Percentiles rank a stretch among this genome's conserved stretches.
Conservation (phyloP, 1,284 basidiomycete species). For the Ganoderma resinaceum region DNA sequence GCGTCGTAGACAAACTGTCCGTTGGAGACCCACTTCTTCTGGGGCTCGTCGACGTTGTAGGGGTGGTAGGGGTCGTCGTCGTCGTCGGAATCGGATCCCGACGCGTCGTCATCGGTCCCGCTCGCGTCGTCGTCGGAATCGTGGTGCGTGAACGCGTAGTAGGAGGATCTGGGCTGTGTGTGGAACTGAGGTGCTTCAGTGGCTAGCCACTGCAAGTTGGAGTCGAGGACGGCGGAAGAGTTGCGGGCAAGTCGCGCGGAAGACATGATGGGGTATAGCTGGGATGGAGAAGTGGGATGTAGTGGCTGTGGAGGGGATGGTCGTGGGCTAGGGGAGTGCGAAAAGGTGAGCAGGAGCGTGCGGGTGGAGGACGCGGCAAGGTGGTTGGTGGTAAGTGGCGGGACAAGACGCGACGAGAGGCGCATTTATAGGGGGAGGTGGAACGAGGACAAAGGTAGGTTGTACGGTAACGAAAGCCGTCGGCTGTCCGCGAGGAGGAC, state of each 20-base stretch:
- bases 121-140: conserved; percentile 18
- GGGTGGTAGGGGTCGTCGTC: conserved; percentile 27
- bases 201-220: conserved; percentile 24
- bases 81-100: conserved; percentile 22
- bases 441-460: conserved; percentile 27
- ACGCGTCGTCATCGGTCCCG: conserved; percentile 18
- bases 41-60: conserved; percentile 25
- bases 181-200: conserved; percentile 29
- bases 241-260: conserved; percentile 9
- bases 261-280: conserved; percentile 8
- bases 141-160: conserved; percentile 12
- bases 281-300: background rate
- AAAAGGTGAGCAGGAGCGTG: background rate
- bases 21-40: conserved; percentile 4
- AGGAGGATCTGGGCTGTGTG: conserved; percentile 6
- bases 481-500: background rate
- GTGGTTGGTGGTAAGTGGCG: conserved; percentile 7
- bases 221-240: conserved; percentile 16
- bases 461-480: background rate
- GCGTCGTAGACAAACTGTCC: conserved; percentile 1
- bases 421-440: conserved; percentile 21
- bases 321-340: background rate
- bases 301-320: background rate
- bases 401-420: conserved; percentile 3
- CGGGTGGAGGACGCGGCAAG: background rate